Evolutionary conservation across 352 stramenopile genomes (phyloP).

Genomic region (Phytophthora boehmeriae): DNA sequence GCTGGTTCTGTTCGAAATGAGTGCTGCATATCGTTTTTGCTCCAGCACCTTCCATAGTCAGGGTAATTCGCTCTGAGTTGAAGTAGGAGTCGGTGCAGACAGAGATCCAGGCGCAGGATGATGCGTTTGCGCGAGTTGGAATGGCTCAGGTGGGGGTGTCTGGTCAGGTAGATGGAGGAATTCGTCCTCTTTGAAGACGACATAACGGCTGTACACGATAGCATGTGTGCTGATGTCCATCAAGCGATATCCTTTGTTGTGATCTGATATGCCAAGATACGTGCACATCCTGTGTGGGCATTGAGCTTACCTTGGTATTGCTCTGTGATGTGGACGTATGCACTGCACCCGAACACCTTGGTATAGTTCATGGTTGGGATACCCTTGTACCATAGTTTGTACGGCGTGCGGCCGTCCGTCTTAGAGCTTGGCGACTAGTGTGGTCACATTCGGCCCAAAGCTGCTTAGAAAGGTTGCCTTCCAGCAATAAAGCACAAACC

Average conservation of each 20-base stretch:
- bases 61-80: neutral
- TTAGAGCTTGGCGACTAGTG: no score
- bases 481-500: neutral
- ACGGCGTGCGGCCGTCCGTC: neutral
- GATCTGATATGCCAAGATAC: neutral
- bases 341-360: conserved; percentile 11
- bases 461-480: neutral
- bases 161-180: neutral
- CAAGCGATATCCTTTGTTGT: neutral
- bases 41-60: neutral
- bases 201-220: neutral
- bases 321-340: conserved; percentile 1
- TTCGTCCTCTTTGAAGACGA: no score
- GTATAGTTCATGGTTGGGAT: conserved; percentile 10
- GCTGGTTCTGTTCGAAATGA: neutral
- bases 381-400: conserved; percentile 16
- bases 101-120: no score
- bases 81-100: neutral
- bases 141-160: neutral
- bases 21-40: neutral
- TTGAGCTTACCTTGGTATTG: conserved; percentile 13
- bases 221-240: neutral
- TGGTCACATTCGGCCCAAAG: no score
- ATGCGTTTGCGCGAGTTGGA: neutral
- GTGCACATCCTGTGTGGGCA: neutral